Percentiles rank a stretch among this genome's conserved stretches.
These are phyloP conservation scores for Arthromyces matolae DNA, from an alignment of 768 basidiomycete genomes.

Conservation along the genomic window DNA sequence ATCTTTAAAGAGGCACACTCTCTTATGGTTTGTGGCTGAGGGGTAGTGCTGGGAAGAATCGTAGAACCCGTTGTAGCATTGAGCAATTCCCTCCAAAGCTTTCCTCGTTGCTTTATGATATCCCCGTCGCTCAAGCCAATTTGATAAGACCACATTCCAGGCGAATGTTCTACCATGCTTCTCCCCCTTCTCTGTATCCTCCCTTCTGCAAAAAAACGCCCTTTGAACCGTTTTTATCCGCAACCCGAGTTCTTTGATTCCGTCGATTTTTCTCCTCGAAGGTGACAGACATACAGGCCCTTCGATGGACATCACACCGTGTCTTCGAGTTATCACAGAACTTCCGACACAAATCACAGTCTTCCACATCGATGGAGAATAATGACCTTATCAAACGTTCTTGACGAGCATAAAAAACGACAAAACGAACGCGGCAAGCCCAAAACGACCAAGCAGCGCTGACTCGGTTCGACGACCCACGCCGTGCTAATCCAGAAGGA, in stretches of 20 bases:
- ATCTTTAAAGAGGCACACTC: constrained; percentile 17
- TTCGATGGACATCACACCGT: constrained; percentile 6
- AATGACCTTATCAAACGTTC: constrained; percentile 33
- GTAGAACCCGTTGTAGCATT: constrained; percentile 21
- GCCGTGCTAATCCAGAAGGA: constrained; percentile 9
- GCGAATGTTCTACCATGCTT: constrained; percentile 24
- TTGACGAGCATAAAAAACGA: constrained; percentile 33
- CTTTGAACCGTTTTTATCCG: constrained; percentile 29
- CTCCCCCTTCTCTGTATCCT: too few relatives aligned
- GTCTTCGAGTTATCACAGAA: constrained; percentile 12
- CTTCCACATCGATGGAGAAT: constrained; percentile 24
- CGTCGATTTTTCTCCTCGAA: constrained; percentile 24
- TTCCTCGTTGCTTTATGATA: constrained; percentile 46
- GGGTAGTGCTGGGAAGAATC: constrained; percentile 14
- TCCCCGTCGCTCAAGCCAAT: constrained; percentile 24
- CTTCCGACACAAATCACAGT: constrained; percentile 20
- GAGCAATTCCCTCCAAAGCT: constrained; percentile 21
- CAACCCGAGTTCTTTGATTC: constrained; percentile 20
- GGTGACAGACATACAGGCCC: constrained; percentile 4
- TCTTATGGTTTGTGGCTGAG: constrained; percentile 26
- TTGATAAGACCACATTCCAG: constrained; percentile 30
- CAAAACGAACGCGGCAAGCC: too few relatives aligned
- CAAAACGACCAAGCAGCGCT: constrained; percentile 1
- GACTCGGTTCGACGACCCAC: constrained; percentile 17
- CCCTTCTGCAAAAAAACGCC: too few relatives aligned